A percentile compares a stretch with the other conserved stretches of the same genome.
Conservation (phyloP, 352 stramenopile species). For the Globisporangium sylvaticum region DNA sequence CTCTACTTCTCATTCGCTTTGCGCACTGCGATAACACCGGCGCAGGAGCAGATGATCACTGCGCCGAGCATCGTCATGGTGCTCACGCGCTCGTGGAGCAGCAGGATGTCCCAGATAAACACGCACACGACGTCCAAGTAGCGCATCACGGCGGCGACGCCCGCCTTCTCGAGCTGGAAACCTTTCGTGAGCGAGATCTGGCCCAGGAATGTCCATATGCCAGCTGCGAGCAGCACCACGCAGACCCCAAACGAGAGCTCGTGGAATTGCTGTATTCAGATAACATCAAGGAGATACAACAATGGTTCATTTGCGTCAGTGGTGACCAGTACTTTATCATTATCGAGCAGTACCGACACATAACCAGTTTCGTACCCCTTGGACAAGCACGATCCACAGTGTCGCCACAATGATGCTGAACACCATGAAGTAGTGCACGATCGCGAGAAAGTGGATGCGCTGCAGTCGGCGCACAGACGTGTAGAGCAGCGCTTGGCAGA, state of each 20-base stretch:
- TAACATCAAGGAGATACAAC: background rate
- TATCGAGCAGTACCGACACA: background rate
- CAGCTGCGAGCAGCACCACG: slow-evolving; percentile 39
- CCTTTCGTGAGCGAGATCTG: slow-evolving; percentile 64
- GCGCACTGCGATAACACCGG: background rate
- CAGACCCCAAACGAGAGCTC: slow-evolving; percentile 31
- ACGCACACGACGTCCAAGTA: slow-evolving; percentile 69
- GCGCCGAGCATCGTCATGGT: slow-evolving; percentile 3
- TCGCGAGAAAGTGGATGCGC: slow-evolving; percentile 35
- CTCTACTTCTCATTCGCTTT: background rate
- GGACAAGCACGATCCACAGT: slow-evolving; percentile 35
- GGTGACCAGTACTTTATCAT: background rate
- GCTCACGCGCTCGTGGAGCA: slow-evolving; percentile 43
- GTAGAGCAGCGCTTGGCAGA: slow-evolving; percentile 51
- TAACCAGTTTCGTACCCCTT: slow-evolving; percentile 26
- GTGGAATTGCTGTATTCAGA: slow-evolving; percentile 5
- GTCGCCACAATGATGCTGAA: slow-evolving; percentile 33
- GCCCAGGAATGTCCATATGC: slow-evolving; percentile 42
- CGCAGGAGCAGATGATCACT: slow-evolving; percentile 1
- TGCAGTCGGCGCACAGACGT: slow-evolving; percentile 47
- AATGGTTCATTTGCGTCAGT: background rate
- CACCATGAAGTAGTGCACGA: slow-evolving; percentile 64
- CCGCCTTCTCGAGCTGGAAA: slow-evolving; percentile 68
- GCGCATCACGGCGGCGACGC: slow-evolving; percentile 60
- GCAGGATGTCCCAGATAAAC: slow-evolving; percentile 56